These are phyloP conservation scores for Fusarium euwallaceae DNA, from an alignment of 2,329 filamentous ascomycete genomes.

Conservation along the genomic window DNA sequence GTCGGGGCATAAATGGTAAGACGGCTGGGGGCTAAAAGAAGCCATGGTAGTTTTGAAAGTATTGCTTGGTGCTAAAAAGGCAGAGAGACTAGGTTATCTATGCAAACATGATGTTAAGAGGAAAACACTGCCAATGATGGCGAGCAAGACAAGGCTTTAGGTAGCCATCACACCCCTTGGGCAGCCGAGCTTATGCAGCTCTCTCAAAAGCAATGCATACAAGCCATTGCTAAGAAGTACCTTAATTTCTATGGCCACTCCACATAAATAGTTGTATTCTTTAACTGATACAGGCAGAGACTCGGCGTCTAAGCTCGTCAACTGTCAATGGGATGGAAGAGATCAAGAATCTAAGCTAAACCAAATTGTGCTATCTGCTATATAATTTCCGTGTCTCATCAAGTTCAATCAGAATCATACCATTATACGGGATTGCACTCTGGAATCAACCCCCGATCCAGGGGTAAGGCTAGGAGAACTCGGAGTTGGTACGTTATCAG, in stretches of 20 bases:
- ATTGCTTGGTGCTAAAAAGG: not conserved
- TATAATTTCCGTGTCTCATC: not conserved
- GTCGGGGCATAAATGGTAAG: not conserved
- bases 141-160: not conserved
- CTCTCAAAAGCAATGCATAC: not conserved
- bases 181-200: not conserved
- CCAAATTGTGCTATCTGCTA: not conserved
- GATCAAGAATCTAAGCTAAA: not conserved
- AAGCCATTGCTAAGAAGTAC: not conserved
- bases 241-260: not conserved
- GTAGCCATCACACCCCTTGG: not conserved
- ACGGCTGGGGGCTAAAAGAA: not conserved
- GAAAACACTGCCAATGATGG: not conserved
- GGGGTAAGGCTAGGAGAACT: not conserved
- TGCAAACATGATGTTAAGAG: not conserved
- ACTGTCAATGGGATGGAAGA: not conserved
- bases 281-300: not conserved
- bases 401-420: not conserved
- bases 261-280: not conserved
- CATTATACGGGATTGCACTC: no score
- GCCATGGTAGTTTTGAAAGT: not conserved
- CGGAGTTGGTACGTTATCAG: not conserved
- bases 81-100: not conserved
- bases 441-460: not conserved
- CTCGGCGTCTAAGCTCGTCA: not conserved